A percentile compares a stretch with the other conserved stretches of the same genome.
phyloP scores from a whole-genome alignment of 768 basidiomycete species.

The Boletales sp. region DNA sequence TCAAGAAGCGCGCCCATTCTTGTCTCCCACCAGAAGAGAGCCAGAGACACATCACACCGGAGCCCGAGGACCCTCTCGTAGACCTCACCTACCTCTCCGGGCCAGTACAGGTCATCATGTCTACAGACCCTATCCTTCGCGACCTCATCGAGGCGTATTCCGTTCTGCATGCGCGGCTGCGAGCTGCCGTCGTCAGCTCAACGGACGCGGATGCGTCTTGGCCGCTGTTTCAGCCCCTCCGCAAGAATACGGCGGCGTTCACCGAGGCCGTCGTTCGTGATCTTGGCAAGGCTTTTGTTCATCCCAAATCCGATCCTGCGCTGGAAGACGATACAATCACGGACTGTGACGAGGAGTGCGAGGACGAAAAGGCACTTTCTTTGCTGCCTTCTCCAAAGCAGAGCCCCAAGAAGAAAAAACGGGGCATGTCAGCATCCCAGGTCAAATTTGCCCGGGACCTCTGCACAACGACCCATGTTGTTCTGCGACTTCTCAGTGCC shows the following conservation, averaged over 20 bases:
- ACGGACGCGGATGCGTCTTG: constrained; percentile 60
- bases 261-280: constrained; percentile 64
- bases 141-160: constrained; percentile 75
- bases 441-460: constrained; percentile 78
- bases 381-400: constrained; percentile 65
- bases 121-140: constrained; percentile 42
- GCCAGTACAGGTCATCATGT: constrained; percentile 59
- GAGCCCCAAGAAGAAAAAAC: constrained; percentile 54
- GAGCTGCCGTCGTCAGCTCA: constrained; percentile 37
- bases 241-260: constrained; percentile 49
- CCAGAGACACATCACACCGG: constrained; percentile 68
- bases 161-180: constrained; percentile 61
- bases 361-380: constrained; percentile 27
- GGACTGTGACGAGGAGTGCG: constrained; percentile 19
- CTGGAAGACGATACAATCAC: constrained; percentile 22
- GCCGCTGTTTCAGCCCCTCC: constrained; percentile 70
- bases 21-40: constrained; percentile 39
- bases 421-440: constrained; percentile 73
- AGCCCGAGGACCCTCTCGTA: constrained; percentile 63
- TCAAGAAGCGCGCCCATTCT: constrained; percentile 48
- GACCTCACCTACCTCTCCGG: constrained; percentile 62
- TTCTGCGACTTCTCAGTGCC: constrained; percentile 59
- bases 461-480: constrained; percentile 68
- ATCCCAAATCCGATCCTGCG: constrained; percentile 39
- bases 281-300: constrained; percentile 57